Evolutionary conservation across 2,329 filamentous ascomycete genomes (phyloP).

Genomic region (Orbilia ellipsospora): DNA sequence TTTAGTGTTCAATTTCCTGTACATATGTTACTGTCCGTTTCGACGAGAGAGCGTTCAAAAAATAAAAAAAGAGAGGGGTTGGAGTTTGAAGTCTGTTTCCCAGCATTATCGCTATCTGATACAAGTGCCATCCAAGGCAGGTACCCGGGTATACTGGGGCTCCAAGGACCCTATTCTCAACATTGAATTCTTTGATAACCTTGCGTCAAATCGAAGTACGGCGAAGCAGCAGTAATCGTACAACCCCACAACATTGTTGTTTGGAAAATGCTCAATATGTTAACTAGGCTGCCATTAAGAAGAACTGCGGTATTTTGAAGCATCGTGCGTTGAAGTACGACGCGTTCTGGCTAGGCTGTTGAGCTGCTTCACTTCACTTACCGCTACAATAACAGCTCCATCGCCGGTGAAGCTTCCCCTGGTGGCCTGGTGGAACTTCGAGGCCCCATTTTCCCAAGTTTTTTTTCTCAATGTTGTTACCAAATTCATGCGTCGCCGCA

Average conservation of each 20-base stretch:
- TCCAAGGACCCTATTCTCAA: no score
- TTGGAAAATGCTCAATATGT: conserved; percentile 6
- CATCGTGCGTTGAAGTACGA: conserved; percentile 4
- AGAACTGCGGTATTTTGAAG: background rate
- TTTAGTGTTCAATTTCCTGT: conserved; percentile 19
- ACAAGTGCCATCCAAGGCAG: conserved; percentile 14
- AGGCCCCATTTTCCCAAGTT: background rate
- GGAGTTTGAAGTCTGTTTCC: conserved; percentile 9
- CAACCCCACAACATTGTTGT: background rate
- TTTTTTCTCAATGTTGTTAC: conserved; percentile 38
- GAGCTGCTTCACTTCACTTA: conserved; percentile 14
- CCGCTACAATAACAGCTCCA: background rate
- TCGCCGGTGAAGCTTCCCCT: background rate
- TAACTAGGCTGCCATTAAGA: conserved; percentile 34
- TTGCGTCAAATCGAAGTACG: conserved; percentile 20
- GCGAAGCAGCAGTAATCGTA: conserved; percentile 33
- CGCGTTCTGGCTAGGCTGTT: background rate
- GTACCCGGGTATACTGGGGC: background rate
- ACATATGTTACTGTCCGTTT: conserved; percentile 31
- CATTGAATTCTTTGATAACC: background rate
- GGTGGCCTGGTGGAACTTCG: no score
- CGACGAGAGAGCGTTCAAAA: conserved; percentile 3
- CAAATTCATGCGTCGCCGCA: conserved; percentile 51
- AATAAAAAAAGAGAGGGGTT: conserved; percentile 31
- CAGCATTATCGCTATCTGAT: conserved; percentile 35